Evolutionary conservation across 2,329 filamentous ascomycete species (phyloP).

Genomic region (Byssoonygena ceratinophila): DNA sequence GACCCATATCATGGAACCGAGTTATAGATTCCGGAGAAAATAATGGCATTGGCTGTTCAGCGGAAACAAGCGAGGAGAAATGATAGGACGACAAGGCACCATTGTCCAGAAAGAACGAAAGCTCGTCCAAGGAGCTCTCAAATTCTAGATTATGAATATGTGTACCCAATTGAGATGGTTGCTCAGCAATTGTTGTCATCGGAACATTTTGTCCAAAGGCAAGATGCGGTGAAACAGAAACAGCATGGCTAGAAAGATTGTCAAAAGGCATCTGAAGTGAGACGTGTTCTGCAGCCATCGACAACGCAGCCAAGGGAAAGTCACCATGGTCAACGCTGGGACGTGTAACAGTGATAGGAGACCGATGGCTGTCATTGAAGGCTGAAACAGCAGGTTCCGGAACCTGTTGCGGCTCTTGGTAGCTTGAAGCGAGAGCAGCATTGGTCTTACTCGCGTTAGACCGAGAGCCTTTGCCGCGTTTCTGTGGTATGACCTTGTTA

Average conservation of each 20-base stretch:
- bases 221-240: background rate
- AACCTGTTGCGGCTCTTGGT: constrained; percentile 15
- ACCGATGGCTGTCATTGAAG: constrained; percentile 27
- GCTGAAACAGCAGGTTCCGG: background rate
- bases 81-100: constrained; percentile 41
- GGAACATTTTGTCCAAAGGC: constrained; percentile 1
- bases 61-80: constrained; percentile 37
- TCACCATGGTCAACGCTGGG: constrained; percentile 16
- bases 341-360: background rate
- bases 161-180: background rate
- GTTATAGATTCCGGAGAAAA: constrained; percentile 24
- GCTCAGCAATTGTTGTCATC: background rate
- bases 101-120: constrained; percentile 35
- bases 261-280: constrained; percentile 23
- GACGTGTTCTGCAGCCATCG: constrained; percentile 35
- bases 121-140: constrained; percentile 29
- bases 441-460: constrained; percentile 19
- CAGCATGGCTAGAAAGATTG: constrained; percentile 11
- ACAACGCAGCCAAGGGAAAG: constrained; percentile 31
- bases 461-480: constrained; percentile 22
- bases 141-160: constrained; percentile 16
- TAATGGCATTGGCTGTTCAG: constrained; percentile 30
- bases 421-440: constrained; percentile 16
- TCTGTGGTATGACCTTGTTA: constrained; percentile 30
- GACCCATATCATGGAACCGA: constrained; percentile 29